Base-by-base conservation (phyloP, 176 grass and related monocot species). In the Carex scoparia region DNA sequence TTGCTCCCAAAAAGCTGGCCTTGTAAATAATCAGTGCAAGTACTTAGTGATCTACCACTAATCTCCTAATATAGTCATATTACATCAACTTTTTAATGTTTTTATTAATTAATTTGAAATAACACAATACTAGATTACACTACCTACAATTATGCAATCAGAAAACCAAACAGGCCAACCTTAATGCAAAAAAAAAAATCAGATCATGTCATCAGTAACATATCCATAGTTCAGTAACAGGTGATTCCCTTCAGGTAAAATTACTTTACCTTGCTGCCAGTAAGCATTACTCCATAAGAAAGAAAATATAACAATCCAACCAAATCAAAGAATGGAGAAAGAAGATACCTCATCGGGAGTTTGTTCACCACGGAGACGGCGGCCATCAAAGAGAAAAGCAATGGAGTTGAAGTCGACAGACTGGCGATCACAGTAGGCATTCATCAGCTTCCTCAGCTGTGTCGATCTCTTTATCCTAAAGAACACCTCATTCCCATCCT, bases 401-500 rank as follows among this genome's bases (percentile, higher is more conserved):
- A 96, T 96, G 2, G 94, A 84, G 58, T 84, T 86, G 51, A 96
- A 88, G 61, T 97, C 94, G 37, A 97, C 91, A 23, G 94, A 97
- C 71, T 97, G 91, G 72, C 94, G 94, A n/a, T 91, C 91, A 0
- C 91, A 93, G 31, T 91, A 93, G 4, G 91, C 91, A 7, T 93
- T 91, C 94, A 97, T 94, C 46, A 94, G 86, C 89, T 91, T 94
- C 88, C 86, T 91, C 28, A 97, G 86, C 38, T 97, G 94, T 23
- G 94, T 97, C 1, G 90, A 91, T 27, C 94, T 79, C 86, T 94
- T 97, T 51, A 94, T 97, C 53, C 91, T 90, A 37, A 93, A 97
- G 61, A 91, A 93, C 14, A 97, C 91, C 81, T 93, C 89, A 12
- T 96, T 97, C 31, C 94, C 94, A 64, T 97, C 94, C 92, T 94